phyloP scores from a whole-genome alignment of 192 early-diverging fungal species.

The Rhizophagus clarus region DNA sequence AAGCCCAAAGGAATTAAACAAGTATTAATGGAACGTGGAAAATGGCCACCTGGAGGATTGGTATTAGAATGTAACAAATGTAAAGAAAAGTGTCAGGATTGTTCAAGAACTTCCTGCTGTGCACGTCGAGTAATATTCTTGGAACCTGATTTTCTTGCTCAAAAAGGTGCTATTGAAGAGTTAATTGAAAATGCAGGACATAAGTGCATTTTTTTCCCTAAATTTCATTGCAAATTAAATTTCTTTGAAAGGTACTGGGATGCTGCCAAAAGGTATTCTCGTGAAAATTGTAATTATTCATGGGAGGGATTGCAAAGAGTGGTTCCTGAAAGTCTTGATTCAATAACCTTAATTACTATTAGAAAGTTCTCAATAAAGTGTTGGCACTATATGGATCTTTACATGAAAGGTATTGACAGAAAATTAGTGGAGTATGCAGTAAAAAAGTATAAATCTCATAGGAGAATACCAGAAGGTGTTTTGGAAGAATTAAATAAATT shows the following conservation, averaged over 20 bases:
- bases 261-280: constrained; percentile 33
- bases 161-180: constrained; percentile 22
- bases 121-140: constrained; percentile 19
- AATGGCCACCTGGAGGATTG: too few species aligned
- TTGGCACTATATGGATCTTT: constrained; percentile 34
- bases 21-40: too few species aligned
- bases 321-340: constrained; percentile 34
- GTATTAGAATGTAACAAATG: constrained; percentile 6
- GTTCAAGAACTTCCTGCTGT: constrained; percentile 24
- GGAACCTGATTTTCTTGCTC: constrained; percentile 29
- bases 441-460: constrained; percentile 29
- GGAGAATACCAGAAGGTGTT: constrained; percentile 17
- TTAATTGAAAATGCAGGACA: constrained; percentile 29
- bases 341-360: constrained; percentile 31
- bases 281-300: constrained; percentile 35
- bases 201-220: constrained; percentile 34
- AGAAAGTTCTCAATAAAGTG: constrained; percentile 20
- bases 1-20: too few species aligned
- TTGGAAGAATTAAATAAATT: too few species aligned
- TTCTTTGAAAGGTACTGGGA: constrained; percentile 38
- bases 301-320: constrained; percentile 31
- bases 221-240: constrained; percentile 40
- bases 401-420: constrained; percentile 27
- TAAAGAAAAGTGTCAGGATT: neutral
- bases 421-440: constrained; percentile 33